Base-by-base conservation (phyloP, 331 rosid genomes). In the Cydonia oblonga region DNA sequence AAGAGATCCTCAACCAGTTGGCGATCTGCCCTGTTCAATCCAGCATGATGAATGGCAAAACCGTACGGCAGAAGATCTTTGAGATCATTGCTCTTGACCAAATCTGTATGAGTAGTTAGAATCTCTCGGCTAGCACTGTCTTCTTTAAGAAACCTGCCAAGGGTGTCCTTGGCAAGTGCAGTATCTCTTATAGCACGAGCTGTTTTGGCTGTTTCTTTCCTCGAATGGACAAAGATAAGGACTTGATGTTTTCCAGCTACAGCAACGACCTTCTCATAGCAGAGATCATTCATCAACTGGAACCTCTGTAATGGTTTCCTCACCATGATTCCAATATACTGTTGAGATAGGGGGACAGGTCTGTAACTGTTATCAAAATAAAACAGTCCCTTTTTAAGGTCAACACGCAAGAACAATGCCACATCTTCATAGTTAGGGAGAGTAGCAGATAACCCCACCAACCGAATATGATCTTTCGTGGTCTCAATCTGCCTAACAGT, bases 221-320 rank as follows among this genome's bases (percentile, higher is more conserved):
- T 85, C 12, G 98, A 91, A 74, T 93, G 98, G 23, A 93, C 98
- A 85, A 93, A 93, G 51, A 93, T 90, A 73, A 93, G 98, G 74
- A 93, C 86, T 74, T 93, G 98, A 82, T 93, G 95, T 75, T 93
- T 93, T 42, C 98, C 98, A 20, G 98, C 97, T 30, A 87, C 95
- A 57, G 83, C 97, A 87, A 93, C 80, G 32, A 93, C 98, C 84
- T 93, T 93, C 75, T 90, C 92, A 52, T 93, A 93, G 68, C 98
- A 93, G 72, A 93, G 78, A 66, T 93, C 98, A 67, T 93, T 93
- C 98, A 93, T 93, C 90, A 93, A 88, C 76, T 93, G 98, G 66
- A 93, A 93, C 86, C 98, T 87, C 86, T 93, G 98, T 73, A 93
- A 85, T 1, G 98, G 98, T 85, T 93, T 93, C 91, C 90, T 93